Evolutionary conservation across 495 filamentous ascomycete species (phyloP).

Genomic region (Cudoniella acicularis): DNA sequence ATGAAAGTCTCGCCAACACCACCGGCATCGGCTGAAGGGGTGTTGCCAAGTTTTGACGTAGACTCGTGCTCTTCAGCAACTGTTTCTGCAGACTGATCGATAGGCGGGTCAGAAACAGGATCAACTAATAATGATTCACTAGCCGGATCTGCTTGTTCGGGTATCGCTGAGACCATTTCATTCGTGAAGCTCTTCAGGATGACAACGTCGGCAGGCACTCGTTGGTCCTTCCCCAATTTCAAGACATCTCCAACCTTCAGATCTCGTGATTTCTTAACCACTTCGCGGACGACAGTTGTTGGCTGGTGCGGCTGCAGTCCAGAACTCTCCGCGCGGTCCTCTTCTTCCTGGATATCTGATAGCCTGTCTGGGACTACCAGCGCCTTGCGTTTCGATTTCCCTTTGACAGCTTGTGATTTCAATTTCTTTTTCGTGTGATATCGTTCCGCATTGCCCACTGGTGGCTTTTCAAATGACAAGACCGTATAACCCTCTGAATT

Average conservation of each 20-base stretch:
- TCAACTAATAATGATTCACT: conserved; percentile 22
- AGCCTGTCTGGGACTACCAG: conserved; percentile 31
- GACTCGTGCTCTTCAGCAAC: conserved; percentile 31
- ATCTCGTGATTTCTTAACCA: conserved; percentile 78
- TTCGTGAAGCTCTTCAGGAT: conserved; percentile 79
- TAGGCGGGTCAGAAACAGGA: conserved; percentile 20
- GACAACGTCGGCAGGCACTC: conserved; percentile 91
- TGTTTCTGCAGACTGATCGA: conserved; percentile 29
- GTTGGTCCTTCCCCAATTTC: conserved; percentile 83
- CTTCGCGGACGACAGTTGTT: conserved; percentile 51
- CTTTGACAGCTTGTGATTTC: conserved; percentile 31
- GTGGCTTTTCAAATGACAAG: conserved; percentile 58
- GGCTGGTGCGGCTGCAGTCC: conserved; percentile 29
- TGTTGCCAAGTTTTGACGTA: conserved; percentile 25
- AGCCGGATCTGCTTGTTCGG: not conserved
- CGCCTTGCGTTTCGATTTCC: conserved; percentile 29
- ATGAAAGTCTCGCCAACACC: conserved; percentile 86
- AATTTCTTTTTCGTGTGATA: conserved; percentile 35
- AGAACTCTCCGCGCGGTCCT: conserved; percentile 23
- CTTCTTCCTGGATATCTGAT: conserved; percentile 37
- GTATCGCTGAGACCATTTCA: conserved; percentile 42
- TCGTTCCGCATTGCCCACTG: conserved; percentile 25
- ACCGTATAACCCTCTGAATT: conserved; percentile 90
- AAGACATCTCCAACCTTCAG: conserved; percentile 93
- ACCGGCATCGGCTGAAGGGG: conserved; percentile 24